Base-by-base conservation (phyloP, 2,329 filamentous ascomycete genomes). In the Ceratocystis cubensis region DNA sequence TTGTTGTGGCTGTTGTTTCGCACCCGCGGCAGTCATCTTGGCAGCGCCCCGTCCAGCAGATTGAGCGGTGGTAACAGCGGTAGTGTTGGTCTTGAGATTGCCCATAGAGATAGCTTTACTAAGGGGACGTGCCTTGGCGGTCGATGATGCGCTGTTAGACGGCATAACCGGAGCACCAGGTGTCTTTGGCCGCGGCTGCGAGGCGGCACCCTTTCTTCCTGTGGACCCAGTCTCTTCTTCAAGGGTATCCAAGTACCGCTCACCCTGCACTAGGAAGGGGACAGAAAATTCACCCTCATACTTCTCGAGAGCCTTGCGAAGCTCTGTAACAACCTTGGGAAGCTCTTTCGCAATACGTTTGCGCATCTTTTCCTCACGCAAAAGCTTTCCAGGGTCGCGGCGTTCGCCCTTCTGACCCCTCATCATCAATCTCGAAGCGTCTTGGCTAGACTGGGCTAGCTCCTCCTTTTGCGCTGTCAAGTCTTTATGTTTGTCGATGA, bases 341-440 rank as follows among this genome's bases (percentile, higher is more conserved):
- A 99, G 80, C 73, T 99, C 94, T 76, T 97, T 99, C 30, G 92
- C 84, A 69, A 99, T 96, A 67, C 92, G 84, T 83, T 99, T 99
- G 68, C 94, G 86, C 90, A 96, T 96, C 82, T 97, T 99, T 78
- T 99, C 94, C 74, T 99, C 94, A 37, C 94, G 84, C 64, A 99
- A 80, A 17, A 99, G 81, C 77, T 96, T 94, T 63, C 91, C 93
- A 2, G 94, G 94, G 73, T 99, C 94, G 69, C 95, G 89, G 76
- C 87, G 90, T 78, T 97, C 93, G 65, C 93, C 93, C 78, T 96
- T 96, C 71, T 91, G 87, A 1, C 92, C 92, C 69, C 93, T 91
- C 72, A 86, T 84, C 87, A 97, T 91, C 37, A 99, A 80, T 57
- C 94, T 87, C 5, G 93, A 96, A 15, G 94, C 92, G 75, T 99